These are phyloP conservation scores for Artemisia tridentata DNA, from an alignment of 129 eudicot genomes.

Conservation along the genomic window DNA sequence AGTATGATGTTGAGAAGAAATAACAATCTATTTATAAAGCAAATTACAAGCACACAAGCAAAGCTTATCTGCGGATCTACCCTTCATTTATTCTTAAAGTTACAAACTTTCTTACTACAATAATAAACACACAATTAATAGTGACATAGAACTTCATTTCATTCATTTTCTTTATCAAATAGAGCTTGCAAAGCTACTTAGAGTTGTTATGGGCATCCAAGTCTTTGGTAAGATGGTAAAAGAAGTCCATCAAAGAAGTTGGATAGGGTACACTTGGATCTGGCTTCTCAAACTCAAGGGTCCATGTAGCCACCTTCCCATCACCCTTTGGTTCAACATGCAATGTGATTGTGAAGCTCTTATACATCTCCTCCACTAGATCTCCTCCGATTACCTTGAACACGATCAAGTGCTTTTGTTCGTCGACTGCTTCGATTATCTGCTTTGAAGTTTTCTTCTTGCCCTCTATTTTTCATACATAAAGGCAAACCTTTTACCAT, in stretches of 20 bases:
- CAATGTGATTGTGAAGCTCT: constrained; percentile 21
- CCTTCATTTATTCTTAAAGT: no score
- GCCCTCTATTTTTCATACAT: constrained; percentile 15
- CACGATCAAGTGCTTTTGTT: constrained; percentile 23
- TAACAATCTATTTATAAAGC: no score
- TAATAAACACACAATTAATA: not conserved
- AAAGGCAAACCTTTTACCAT: no score
- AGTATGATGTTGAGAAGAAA: no score
- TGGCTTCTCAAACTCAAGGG: constrained; percentile 37
- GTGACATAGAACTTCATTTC: not conserved
- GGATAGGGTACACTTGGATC: constrained; percentile 29
- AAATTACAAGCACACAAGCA: no score
- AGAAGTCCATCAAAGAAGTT: constrained; percentile 30
- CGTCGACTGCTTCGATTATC: constrained; percentile 31
- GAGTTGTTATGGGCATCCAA: constrained; percentile 28
- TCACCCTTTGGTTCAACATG: constrained; percentile 38
- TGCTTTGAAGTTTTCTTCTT: constrained; percentile 30
- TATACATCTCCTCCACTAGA: constrained; percentile 32
- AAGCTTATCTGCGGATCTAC: no score
- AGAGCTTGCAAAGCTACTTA: not conserved
- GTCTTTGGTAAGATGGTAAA: constrained; percentile 21
- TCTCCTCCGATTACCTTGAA: constrained; percentile 57
- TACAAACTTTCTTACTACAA: no score
- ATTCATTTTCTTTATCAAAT: not conserved
- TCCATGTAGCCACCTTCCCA: constrained; percentile 28